Conservation (phyloP, 176 grass and related monocot genomes). For the Canna indica region DNA sequence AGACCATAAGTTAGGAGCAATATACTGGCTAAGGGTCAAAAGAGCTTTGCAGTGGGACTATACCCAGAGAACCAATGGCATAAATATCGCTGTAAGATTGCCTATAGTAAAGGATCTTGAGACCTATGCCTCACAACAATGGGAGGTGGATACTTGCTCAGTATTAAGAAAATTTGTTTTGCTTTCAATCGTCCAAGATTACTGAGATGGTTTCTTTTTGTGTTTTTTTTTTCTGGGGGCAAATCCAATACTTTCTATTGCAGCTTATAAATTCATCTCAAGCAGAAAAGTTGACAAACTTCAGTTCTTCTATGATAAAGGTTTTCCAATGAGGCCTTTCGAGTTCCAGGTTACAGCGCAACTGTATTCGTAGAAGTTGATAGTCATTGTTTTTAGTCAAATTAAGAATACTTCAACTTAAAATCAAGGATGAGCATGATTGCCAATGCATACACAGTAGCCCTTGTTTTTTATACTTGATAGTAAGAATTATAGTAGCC, state of each 20-base stretch:
- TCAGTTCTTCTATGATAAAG: conserved; percentile 81
- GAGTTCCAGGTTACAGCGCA: conserved; percentile 56
- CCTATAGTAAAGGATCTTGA: conserved; percentile 63
- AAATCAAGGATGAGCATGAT: too few species aligned
- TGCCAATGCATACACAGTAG: too few species aligned
- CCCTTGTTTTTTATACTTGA: too few species aligned
- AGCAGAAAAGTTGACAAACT: conserved; percentile 53
- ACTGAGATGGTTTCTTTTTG: conserved; percentile 1
- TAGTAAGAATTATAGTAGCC: too few species aligned
- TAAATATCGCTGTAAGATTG: conserved; percentile 52
- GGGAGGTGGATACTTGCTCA: conserved; percentile 53
- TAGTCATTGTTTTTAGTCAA: too few species aligned
- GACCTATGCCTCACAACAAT: conserved; percentile 62
- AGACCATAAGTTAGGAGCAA: too few species aligned
- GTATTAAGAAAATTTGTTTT: not conserved
- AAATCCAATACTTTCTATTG: conserved; percentile 68
- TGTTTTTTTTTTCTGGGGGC: conserved; percentile 3
- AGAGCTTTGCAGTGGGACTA: conserved; percentile 47
- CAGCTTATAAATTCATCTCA: conserved; percentile 97
- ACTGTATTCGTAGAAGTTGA: too few species aligned
- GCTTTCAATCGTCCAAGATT: not conserved
- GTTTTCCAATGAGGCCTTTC: conserved; percentile 88
- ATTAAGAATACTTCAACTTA: too few species aligned
- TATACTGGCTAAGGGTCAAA: too few species aligned
- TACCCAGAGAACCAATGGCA: conserved; percentile 67